phyloP scores from a whole-genome alignment of 257 asterid species.

The Echium plantagineum region DNA sequence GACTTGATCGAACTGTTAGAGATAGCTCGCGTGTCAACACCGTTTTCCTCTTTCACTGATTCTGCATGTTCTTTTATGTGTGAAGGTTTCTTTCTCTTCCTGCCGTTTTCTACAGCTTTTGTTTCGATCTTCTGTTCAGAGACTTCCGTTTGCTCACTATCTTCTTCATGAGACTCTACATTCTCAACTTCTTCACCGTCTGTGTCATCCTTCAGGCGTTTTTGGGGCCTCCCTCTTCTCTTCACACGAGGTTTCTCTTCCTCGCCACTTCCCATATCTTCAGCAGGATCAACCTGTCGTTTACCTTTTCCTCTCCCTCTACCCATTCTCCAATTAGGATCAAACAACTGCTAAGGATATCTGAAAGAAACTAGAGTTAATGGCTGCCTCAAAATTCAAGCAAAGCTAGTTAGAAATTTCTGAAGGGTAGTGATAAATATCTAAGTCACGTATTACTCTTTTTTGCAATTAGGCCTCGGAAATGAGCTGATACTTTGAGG shows the following conservation, averaged over 20 bases:
- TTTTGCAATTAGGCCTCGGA: too few species aligned
- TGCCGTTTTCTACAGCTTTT: slow-evolving; percentile 36
- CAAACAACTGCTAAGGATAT: slow-evolving; percentile 10
- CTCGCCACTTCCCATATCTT: slow-evolving; percentile 49
- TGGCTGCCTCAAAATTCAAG: slow-evolving; percentile 1
- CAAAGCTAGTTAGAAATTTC: slow-evolving; percentile 6
- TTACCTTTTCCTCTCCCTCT: slow-evolving; percentile 77
- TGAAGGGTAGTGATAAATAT: not conserved
- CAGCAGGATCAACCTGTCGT: slow-evolving; percentile 29
- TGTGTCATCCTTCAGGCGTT: slow-evolving; percentile 40
- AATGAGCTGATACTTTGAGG: not conserved
- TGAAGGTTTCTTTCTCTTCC: slow-evolving; percentile 55
- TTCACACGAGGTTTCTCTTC: slow-evolving; percentile 51
- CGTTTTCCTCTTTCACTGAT: slow-evolving; percentile 38
- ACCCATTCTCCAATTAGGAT: slow-evolving; percentile 40
- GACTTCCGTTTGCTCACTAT: slow-evolving; percentile 29
- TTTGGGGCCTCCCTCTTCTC: slow-evolving; percentile 76
- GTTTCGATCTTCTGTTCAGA: slow-evolving; percentile 22
- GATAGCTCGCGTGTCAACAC: slow-evolving; percentile 21
- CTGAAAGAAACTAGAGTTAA: slow-evolving; percentile 25
- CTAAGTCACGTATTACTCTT: not conserved
- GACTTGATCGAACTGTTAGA: slow-evolving; percentile 27
- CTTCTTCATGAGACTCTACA: slow-evolving; percentile 31
- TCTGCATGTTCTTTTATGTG: slow-evolving; percentile 39
- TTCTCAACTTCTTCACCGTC: slow-evolving; percentile 41